phyloP scores from a whole-genome alignment of 192 early-diverging fungal genomes.

The Coemansia sp. region DNA sequence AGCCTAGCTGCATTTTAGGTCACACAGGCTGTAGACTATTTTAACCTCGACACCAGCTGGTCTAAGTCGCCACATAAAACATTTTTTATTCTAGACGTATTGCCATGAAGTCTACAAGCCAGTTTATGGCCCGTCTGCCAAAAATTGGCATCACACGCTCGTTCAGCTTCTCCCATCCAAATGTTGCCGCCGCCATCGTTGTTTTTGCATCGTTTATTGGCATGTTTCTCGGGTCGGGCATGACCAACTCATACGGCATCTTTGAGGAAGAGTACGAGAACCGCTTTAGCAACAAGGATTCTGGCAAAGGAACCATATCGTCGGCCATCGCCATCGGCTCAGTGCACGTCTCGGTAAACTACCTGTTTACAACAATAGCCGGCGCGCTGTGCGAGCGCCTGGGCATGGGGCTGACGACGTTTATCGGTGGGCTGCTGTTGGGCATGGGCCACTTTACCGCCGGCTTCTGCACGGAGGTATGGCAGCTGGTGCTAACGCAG shows the following conservation, averaged over 20 bases:
- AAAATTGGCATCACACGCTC: conserved; percentile 37
- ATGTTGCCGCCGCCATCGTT: conserved; percentile 27
- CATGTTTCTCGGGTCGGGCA: conserved; percentile 45
- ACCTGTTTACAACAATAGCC: conserved; percentile 48
- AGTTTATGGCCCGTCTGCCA: conserved; percentile 20
- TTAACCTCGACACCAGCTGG: background rate
- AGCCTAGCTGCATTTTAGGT: background rate
- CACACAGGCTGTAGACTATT: background rate
- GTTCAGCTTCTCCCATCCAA: conserved; percentile 37
- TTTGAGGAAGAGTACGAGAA: conserved; percentile 53
- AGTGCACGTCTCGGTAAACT: conserved; percentile 41
- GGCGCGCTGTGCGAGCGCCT: conserved; percentile 44
- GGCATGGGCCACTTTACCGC: conserved; percentile 34
- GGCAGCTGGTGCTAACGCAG: conserved; percentile 49
- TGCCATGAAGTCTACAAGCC: background rate
- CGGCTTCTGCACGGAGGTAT: conserved; percentile 50
- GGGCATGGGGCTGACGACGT: conserved; percentile 50
- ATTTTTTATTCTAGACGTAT: background rate
- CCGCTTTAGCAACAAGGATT: conserved; percentile 27
- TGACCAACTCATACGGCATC: conserved; percentile 51
- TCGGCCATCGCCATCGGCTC: conserved; percentile 47
- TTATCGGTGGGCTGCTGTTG: conserved; percentile 38
- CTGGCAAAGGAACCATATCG: conserved; percentile 11
- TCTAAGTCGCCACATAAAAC: background rate
- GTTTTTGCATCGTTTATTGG: conserved; percentile 41